phyloP scores from a whole-genome alignment of 768 basidiomycete genomes.

The Boletus tomentosulus region DNA sequence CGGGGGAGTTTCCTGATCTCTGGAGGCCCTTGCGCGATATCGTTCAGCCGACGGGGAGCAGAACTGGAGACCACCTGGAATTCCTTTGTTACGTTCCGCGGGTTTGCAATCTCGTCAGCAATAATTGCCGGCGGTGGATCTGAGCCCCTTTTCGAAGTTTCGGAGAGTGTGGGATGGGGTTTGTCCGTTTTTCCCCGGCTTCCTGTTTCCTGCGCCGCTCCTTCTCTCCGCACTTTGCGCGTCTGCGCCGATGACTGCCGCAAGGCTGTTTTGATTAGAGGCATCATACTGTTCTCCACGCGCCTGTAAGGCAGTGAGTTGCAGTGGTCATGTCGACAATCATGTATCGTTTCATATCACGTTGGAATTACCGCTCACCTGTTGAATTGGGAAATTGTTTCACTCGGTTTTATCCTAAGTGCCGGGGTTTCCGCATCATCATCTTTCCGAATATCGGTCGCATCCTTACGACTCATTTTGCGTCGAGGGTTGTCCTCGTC shows the following conservation, averaged over 20 bases:
- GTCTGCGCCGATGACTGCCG: conserved; percentile 49
- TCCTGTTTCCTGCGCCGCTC: conserved; percentile 12
- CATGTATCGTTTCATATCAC: conserved; percentile 8
- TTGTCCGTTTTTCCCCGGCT: conserved; percentile 13
- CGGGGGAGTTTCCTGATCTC: conserved; percentile 54
- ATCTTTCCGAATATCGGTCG: conserved; percentile 6
- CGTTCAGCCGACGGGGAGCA: conserved; percentile 63
- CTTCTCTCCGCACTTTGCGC: conserved; percentile 42
- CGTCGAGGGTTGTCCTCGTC: conserved; percentile 22
- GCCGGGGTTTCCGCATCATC: conserved; percentile 17
- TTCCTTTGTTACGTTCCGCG: conserved; percentile 34
- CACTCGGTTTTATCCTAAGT: conserved; percentile 57
- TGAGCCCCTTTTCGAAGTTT: conserved; percentile 9
- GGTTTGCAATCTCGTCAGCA: conserved; percentile 18
- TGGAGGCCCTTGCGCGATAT: conserved; percentile 67
- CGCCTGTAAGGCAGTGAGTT: conserved; percentile 42
- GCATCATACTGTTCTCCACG: conserved; percentile 69
- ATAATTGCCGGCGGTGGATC: conserved; percentile 12
- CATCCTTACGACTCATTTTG: conserved; percentile 31
- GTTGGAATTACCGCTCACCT: conserved; percentile 40
- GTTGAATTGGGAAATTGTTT: conserved; percentile 75
- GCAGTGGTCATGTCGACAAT: conserved; percentile 5
- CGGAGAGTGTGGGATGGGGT: conserved; percentile 5
- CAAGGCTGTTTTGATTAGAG: conserved; percentile 57
- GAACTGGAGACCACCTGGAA: conserved; percentile 49